Conservation (phyloP, 2,329 filamentous ascomycete species). For the Fusarium hostae region DNA sequence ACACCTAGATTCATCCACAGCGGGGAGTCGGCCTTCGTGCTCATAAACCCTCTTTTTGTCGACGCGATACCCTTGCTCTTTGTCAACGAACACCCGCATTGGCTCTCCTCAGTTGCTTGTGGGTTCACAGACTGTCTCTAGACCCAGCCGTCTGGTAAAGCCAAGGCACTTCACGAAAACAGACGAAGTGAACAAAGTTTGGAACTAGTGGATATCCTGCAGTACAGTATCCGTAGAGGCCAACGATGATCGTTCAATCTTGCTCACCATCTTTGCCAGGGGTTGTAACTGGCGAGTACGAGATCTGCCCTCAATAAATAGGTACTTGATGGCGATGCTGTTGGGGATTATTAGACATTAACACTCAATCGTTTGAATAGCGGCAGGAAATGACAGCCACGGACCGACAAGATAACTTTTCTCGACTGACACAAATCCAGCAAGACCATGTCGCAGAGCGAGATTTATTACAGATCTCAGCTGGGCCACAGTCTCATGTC, state of each 20-base stretch:
- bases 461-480: background rate
- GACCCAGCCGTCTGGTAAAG: conserved; percentile 27
- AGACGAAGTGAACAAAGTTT: conserved; percentile 3
- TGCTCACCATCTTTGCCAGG: background rate
- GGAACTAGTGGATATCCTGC: background rate
- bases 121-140: conserved; percentile 1
- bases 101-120: background rate
- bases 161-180: background rate
- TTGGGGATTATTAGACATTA: background rate
- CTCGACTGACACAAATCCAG: background rate
- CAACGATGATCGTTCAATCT: background rate
- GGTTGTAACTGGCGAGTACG: background rate
- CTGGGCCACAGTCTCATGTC: background rate
- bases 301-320: background rate
- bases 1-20: conserved; percentile 14
- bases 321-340: background rate
- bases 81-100: background rate
- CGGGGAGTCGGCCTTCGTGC: conserved; percentile 22
- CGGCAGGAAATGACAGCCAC: background rate
- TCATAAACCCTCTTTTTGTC: conserved; percentile 23
- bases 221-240: background rate
- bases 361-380: background rate
- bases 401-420: conserved; percentile 1
- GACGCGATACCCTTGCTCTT: conserved; percentile 8
- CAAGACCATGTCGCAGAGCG: conserved; percentile 2